Evolutionary conservation across 306 rosid species (phyloP).

Genomic region (Fragaria iinumae): DNA sequence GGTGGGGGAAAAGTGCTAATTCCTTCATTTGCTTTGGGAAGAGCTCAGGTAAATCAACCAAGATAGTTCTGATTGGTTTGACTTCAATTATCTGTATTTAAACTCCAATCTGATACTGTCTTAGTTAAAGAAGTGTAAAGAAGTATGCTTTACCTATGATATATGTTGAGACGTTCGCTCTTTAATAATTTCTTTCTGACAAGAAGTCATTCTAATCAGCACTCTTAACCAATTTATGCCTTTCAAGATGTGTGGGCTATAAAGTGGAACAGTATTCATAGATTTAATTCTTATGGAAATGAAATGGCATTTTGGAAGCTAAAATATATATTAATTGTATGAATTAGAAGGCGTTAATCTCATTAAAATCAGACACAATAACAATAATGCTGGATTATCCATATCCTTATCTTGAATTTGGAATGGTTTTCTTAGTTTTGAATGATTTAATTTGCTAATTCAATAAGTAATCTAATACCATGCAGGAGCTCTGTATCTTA

Average conservation of each 20-base stretch:
- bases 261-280: background rate
- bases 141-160: background rate
- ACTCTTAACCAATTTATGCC: background rate
- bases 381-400: background rate
- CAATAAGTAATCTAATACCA: conserved; percentile 14
- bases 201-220: background rate
- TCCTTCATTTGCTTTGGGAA: conserved; percentile 96
- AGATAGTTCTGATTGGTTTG: conserved; percentile 15
- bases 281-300: background rate
- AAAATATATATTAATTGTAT: too few relatives aligned
- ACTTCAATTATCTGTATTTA: background rate
- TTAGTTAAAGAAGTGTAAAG: background rate
- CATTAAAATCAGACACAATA: background rate
- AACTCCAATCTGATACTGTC: background rate
- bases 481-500: conserved; percentile 87
- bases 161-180: background rate
- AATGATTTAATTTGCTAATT: too few relatives aligned
- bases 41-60: conserved; percentile 77
- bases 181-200: background rate
- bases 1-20: conserved; percentile 92
- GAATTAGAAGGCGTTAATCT: background rate
- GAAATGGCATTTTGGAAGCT: too few relatives aligned
- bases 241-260: background rate
- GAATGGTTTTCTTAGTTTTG: background rate
- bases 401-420: background rate